These are phyloP conservation scores for Diophrys sp. DNA, from an alignment of 73 alveolate genomes.

Conservation along the genomic window DNA sequence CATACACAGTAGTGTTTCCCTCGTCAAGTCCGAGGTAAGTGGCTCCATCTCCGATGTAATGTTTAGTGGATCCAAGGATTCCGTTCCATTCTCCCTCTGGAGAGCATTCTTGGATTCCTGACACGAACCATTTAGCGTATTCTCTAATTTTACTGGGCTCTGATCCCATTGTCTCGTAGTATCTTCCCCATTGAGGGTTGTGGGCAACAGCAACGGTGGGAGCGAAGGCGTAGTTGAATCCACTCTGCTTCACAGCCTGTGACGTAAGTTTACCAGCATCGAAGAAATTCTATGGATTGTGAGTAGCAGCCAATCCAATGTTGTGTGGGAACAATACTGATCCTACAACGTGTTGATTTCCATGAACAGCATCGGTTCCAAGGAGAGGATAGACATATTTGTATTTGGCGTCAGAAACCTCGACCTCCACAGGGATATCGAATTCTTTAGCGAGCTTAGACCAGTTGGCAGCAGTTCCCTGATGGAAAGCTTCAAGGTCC, in stretches of 20 bases:
- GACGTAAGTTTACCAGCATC: slow-evolving; percentile 33
- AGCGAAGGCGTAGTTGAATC: slow-evolving; percentile 46
- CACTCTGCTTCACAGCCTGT: slow-evolving; percentile 30
- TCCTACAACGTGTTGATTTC: slow-evolving; percentile 57
- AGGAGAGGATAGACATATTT: slow-evolving; percentile 21
- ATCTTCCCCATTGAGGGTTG: slow-evolving; percentile 61
- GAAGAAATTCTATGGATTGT: slow-evolving; percentile 16
- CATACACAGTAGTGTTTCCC: slow-evolving; percentile 33
- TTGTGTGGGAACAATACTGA: slow-evolving; percentile 49
- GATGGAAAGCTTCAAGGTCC: background rate
- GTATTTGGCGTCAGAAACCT: slow-evolving; percentile 13
- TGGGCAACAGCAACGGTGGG: slow-evolving; percentile 66
- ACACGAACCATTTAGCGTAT: slow-evolving; percentile 32
- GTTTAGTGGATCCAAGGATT: slow-evolving; percentile 38
- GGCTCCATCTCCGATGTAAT: slow-evolving; percentile 63
- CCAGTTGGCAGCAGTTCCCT: slow-evolving; percentile 34
- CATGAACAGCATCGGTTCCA: slow-evolving; percentile 71
- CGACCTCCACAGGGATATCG: slow-evolving; percentile 8
- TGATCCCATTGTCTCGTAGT: slow-evolving; percentile 46
- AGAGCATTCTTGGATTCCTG: slow-evolving; percentile 18
- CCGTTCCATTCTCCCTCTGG: slow-evolving; percentile 26
- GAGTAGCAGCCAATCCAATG: slow-evolving; percentile 60
- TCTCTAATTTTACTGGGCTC: slow-evolving; percentile 12
- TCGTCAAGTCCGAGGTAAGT: slow-evolving; percentile 48
- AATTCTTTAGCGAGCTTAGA: slow-evolving; percentile 26